Evolutionary conservation across 768 basidiomycete species (phyloP).

Genomic region (Trametes maxima): DNA sequence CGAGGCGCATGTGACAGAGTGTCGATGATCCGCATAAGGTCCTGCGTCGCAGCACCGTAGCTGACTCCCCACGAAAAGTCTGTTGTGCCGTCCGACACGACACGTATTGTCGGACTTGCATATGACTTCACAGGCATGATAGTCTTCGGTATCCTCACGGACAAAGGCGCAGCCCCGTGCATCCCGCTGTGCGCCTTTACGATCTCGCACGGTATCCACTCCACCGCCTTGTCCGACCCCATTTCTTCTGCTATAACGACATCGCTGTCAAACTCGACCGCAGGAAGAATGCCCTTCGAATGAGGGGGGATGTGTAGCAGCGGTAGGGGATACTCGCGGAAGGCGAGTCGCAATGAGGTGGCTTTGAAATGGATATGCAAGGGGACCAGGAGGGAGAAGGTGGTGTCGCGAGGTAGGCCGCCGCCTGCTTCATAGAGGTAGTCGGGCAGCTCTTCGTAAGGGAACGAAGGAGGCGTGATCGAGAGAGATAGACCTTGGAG

Average conservation of each 20-base stretch:
- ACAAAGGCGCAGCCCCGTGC: slow-evolving; percentile 53
- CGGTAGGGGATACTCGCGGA: slow-evolving; percentile 91
- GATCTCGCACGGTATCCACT: slow-evolving; percentile 73
- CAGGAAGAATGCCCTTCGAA: slow-evolving; percentile 39
- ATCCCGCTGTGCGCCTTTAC: slow-evolving; percentile 56
- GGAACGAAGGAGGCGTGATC: slow-evolving; percentile 63
- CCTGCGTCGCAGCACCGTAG: slow-evolving; percentile 83
- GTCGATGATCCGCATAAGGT: slow-evolving; percentile 82
- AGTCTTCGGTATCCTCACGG: slow-evolving; percentile 78
- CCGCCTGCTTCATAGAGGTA: slow-evolving; percentile 69
- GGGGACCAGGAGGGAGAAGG: slow-evolving; percentile 82
- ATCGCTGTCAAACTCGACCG: slow-evolving; percentile 71
- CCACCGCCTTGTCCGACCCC: slow-evolving; percentile 63
- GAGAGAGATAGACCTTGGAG: slow-evolving; percentile 61
- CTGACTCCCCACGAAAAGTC: slow-evolving; percentile 90
- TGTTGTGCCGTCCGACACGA: slow-evolving; percentile 66
- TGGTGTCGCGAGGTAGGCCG: slow-evolving; percentile 67
- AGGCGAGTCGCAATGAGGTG: slow-evolving; percentile 56
- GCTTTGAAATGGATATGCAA: slow-evolving; percentile 75
- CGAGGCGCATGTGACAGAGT: slow-evolving; percentile 74
- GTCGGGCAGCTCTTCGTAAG: slow-evolving; percentile 51
- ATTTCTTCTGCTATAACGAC: slow-evolving; percentile 89
- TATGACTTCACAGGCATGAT: slow-evolving; percentile 96
- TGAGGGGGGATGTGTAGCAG: slow-evolving; percentile 70
- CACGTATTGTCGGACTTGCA: slow-evolving; percentile 68